A percentile compares a stretch with the other conserved stretches of the same genome.
phyloP scores from a whole-genome alignment of 2,329 filamentous ascomycete species.

The Fusarium cyanostomum region DNA sequence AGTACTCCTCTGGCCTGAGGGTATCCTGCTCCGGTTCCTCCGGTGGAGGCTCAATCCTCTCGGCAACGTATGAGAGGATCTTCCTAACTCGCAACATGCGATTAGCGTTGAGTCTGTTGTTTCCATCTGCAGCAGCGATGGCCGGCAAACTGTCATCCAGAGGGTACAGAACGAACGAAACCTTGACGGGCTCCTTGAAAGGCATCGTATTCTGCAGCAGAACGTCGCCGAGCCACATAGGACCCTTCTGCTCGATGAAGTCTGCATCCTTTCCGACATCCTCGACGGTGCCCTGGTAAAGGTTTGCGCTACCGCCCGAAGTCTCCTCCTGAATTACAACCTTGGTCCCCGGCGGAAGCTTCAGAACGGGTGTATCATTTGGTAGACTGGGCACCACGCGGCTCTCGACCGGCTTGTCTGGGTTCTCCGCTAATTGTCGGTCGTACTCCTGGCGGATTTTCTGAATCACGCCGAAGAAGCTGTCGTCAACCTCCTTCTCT shows the following conservation, averaged over 20 bases:
- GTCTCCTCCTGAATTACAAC: constrained; percentile 77
- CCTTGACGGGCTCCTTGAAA: constrained; percentile 90
- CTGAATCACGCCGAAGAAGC: constrained; percentile 76
- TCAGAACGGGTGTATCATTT: constrained; percentile 79
- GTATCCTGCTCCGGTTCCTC: constrained; percentile 66
- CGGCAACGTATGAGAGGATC: constrained; percentile 89
- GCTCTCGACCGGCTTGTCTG: constrained; percentile 66
- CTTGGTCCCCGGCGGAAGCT: constrained; percentile 72
- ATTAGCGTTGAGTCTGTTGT: constrained; percentile 93
- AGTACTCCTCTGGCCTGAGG: constrained; percentile 87
- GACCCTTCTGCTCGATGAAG: constrained; percentile 83
- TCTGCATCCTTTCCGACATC: constrained; percentile 81
- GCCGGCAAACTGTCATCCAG: constrained; percentile 74
- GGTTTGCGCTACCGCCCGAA: constrained; percentile 75
- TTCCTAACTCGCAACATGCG: constrained; percentile 96
- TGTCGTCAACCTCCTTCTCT: constrained; percentile 79
- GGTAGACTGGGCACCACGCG: constrained; percentile 74
- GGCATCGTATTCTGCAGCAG: constrained; percentile 84
- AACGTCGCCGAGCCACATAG: constrained; percentile 92
- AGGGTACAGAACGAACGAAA: constrained; percentile 92
- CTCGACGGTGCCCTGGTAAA: constrained; percentile 90
- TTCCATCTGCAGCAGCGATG: constrained; percentile 79
- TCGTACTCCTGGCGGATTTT: constrained; percentile 79
- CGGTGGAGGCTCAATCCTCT: constrained; percentile 82
- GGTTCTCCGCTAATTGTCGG: constrained; percentile 66